Evolutionary conservation across 257 asterid species (phyloP), one percentile per base, ranked within the genome.

Genomic region (Ehretia macrophylla): DNA sequence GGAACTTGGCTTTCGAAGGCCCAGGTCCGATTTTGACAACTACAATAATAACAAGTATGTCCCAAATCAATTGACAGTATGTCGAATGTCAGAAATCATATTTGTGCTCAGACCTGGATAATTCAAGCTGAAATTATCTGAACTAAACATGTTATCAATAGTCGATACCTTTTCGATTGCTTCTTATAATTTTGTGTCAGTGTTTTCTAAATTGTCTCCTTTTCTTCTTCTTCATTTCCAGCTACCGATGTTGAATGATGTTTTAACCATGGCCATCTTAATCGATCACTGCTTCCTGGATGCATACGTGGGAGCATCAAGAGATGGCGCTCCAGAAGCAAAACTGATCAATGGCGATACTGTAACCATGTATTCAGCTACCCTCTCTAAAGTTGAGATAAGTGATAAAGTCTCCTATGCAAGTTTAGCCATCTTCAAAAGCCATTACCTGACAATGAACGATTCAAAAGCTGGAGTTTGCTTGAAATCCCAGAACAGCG

Each of bases 281-380:
- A 14, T 65, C 0, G 86, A 82, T 27, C 78, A 80, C 60, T 56
- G 84, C 53, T 82, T 85, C 81, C 77, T 69, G 40, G 84, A 85
- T 1, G 83, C 94, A 11, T 82, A 72, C 62, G 73, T 82, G 5
- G 94, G 87, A 17, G 87, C 83, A 48, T 76, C 94, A 5, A 70
- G 69, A 51, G 77, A 80, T 35, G 87, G 83, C 19, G 67, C 71
- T 4, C 84, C 79, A 37, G 87, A 87, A 0, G 94, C 86, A 0
- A 85, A 76, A 32, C 79, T 85, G 67, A 80, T 67, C 75, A 62
- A 64, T 8, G 94, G 94, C 17, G 90, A 82, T 65, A 59, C 75
- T 5, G 53, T 85, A 19, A 65, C 78, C 39, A 39, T 85, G 59
- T 68, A 56, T 35, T 68, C 87, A 0, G 72, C 76, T 64, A 62